These are phyloP conservation scores for Chaetomiaceae sp. DNA, from an alignment of 2,329 filamentous ascomycete genomes.

Conservation along the genomic window DNA sequence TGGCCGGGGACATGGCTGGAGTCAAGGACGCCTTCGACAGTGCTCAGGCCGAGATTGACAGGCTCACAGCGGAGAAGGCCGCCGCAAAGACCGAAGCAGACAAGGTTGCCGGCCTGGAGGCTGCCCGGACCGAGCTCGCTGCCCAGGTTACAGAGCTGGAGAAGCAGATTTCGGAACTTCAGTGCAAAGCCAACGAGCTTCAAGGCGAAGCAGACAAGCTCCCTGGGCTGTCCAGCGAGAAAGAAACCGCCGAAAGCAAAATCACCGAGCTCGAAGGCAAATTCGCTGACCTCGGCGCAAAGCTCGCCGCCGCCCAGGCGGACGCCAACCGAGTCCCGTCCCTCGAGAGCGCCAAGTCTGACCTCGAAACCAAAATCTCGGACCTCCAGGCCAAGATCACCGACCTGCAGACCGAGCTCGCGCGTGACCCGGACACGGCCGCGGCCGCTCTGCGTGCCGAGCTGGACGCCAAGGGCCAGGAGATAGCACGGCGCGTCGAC, in stretches of 20 bases:
- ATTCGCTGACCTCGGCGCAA: conserved; percentile 16
- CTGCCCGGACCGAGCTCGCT: conserved; percentile 13
- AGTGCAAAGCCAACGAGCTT: conserved; percentile 13
- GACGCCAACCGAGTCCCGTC: conserved; percentile 17
- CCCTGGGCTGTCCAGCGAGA: conserved; percentile 20
- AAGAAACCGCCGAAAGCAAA: conserved; percentile 16
- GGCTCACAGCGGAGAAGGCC: conserved; percentile 21
- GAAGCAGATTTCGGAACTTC: conserved; percentile 18
- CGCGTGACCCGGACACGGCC: conserved; percentile 19
- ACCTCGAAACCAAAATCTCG: conserved; percentile 17
- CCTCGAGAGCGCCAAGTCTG: conserved; percentile 17
- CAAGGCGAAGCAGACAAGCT: conserved; percentile 24
- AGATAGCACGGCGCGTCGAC: conserved; percentile 21
- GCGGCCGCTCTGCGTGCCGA: conserved; percentile 20
- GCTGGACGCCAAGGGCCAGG: conserved; percentile 20
- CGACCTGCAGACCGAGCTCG: conserved; percentile 20
- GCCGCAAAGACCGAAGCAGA: conserved; percentile 21
- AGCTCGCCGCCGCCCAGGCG: conserved; percentile 14
- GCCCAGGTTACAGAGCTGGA: conserved; percentile 18
- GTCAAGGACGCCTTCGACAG: conserved; percentile 17
- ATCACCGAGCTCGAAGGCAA: conserved; percentile 19
- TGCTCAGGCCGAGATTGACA: conserved; percentile 19
- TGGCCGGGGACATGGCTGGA: conserved; percentile 17
- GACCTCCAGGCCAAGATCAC: conserved; percentile 19
- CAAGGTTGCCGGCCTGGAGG: conserved; percentile 19